Conservation (phyloP, 2,329 filamentous ascomycete genomes). For the Aspergillus quadricinctus region DNA sequence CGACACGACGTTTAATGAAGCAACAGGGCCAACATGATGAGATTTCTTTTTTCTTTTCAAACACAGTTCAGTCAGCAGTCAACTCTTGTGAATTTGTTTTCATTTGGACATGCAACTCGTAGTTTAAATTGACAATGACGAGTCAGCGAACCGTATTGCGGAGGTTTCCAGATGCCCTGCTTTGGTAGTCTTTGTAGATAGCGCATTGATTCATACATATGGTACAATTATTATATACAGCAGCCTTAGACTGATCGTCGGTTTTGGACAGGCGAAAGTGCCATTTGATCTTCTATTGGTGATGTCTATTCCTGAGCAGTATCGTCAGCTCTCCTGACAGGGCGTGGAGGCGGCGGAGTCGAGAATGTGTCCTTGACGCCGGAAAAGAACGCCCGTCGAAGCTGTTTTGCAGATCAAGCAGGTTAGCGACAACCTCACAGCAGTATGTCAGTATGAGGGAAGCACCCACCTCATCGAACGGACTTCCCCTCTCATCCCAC, state of each 20-base stretch:
- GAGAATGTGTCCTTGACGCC: conserved; percentile 30
- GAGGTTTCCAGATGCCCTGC: background rate
- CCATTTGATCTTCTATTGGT: background rate
- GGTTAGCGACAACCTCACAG: background rate
- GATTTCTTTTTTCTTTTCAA: conserved; percentile 9
- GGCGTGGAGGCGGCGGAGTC: conserved; percentile 26
- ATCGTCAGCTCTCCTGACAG: conserved; percentile 19
- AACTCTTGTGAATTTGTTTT: background rate
- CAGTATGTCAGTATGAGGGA: background rate
- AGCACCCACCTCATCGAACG: conserved; percentile 38
- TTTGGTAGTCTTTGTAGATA: background rate
- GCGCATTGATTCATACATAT: background rate
- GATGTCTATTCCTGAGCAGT: conserved; percentile 1
- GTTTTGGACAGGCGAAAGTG: background rate
- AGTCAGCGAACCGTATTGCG: background rate
- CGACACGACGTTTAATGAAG: conserved; percentile 25
- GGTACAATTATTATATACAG: background rate
- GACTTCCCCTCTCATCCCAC: conserved; percentile 39
- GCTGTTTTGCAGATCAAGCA: conserved; percentile 15
- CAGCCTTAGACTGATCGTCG: background rate
- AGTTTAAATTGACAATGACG: conserved; percentile 3
- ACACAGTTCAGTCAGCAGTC: conserved; percentile 10
- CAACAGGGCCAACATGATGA: conserved; percentile 17
- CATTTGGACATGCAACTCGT: conserved; percentile 10
- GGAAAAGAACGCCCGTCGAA: conserved; percentile 32